A percentile compares a stretch with the other conserved stretches of the same genome.
Evolutionary conservation across 495 filamentous ascomycete genomes (phyloP).

Genomic region (Aspergillus mulundensis): DNA sequence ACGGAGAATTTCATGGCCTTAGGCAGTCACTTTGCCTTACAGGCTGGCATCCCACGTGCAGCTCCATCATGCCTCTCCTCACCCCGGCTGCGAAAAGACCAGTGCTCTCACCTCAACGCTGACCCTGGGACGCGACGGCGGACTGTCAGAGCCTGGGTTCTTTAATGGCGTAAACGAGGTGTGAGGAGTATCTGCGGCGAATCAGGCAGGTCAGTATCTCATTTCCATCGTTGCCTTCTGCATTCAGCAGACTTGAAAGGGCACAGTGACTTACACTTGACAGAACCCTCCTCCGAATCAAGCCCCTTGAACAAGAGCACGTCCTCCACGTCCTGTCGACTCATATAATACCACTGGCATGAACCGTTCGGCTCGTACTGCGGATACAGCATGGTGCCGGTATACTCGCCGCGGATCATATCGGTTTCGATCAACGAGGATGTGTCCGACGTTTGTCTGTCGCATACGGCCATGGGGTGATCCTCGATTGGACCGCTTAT

Average conservation of each 20-base stretch:
- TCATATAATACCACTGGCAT: constrained; percentile 30
- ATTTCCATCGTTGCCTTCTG: no score
- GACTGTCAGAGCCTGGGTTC: no score
- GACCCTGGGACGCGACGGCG: no score
- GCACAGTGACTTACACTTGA: constrained; percentile 9
- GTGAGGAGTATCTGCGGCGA: constrained; percentile 15
- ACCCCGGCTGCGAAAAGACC: no score
- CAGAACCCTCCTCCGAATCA: constrained; percentile 18
- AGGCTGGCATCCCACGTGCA: no score
- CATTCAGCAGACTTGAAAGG: not conserved
- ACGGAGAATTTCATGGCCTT: constrained; percentile 4
- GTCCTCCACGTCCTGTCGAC: constrained; percentile 23
- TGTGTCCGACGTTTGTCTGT: constrained; percentile 21
- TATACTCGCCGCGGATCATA: constrained; percentile 19
- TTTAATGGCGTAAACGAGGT: constrained; percentile 10
- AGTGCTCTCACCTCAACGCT: no score
- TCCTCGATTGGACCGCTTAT: constrained; percentile 23
- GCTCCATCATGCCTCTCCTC: no score
- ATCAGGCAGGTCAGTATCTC: not conserved
- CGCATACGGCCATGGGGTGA: constrained; percentile 30
- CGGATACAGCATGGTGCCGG: constrained; percentile 22
- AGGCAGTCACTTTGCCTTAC: no score
- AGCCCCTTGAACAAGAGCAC: constrained; percentile 31
- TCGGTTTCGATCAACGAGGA: constrained; percentile 26
- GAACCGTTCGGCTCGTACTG: constrained; percentile 13